Evolutionary conservation across 2,329 filamentous ascomycete genomes (phyloP).

Genomic region (Diaporthe destruens): DNA sequence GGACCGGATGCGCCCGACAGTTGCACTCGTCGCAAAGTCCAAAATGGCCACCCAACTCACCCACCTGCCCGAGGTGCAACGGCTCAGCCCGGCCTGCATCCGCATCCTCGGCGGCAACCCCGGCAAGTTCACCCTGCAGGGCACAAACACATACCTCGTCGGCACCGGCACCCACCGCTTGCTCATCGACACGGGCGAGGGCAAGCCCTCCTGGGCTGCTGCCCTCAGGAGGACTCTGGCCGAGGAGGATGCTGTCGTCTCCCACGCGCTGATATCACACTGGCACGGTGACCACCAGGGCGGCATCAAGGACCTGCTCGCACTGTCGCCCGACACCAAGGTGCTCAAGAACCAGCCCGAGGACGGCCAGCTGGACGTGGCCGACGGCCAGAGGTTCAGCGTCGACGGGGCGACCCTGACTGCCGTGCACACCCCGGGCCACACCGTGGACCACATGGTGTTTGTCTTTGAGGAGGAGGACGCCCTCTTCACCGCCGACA

Average conservation of each 20-base stretch:
- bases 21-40: constrained; percentile 17
- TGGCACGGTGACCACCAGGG: constrained; percentile 91
- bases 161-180: constrained; percentile 80
- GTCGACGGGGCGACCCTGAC: constrained; percentile 69
- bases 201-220: constrained; percentile 78
- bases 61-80: constrained; percentile 78
- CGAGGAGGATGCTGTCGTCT: constrained; percentile 76
- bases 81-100: constrained; percentile 82
- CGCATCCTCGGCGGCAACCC: constrained; percentile 93
- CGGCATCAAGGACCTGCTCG: constrained; percentile 78
- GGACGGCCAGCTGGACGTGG: constrained; percentile 53
- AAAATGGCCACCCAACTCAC: constrained; percentile 73
- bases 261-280: constrained; percentile 84
- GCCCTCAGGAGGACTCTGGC: constrained; percentile 74
- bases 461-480: constrained; percentile 73
- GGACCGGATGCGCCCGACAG: constrained; percentile 32
- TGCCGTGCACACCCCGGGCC: constrained; percentile 76
- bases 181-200: constrained; percentile 92
- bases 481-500: constrained; percentile 80
- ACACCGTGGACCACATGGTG: constrained; percentile 78
- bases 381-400: constrained; percentile 63
- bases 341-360: constrained; percentile 72
- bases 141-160: constrained; percentile 95
- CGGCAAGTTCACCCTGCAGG: constrained; percentile 80
- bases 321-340: constrained; percentile 69